Evolutionary conservation across 2,329 filamentous ascomycete species (phyloP).

Genomic region (Fusarium sp.): DNA sequence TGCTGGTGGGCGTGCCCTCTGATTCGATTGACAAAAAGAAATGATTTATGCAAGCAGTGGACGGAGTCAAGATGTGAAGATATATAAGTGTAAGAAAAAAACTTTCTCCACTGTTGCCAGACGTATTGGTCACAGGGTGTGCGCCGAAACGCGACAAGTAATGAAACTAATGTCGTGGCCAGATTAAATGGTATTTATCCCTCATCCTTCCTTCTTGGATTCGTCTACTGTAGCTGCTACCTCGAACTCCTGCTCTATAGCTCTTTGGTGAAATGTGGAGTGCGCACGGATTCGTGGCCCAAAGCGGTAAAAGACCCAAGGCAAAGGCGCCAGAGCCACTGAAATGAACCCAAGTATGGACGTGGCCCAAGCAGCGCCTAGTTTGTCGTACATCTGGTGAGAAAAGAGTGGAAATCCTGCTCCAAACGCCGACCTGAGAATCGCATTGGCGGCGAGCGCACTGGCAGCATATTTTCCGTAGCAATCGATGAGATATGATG

Average conservation of each 20-base stretch:
- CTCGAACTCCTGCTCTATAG: neutral
- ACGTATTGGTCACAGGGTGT: too few relatives aligned
- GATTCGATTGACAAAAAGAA: too few relatives aligned
- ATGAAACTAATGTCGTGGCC: too few relatives aligned
- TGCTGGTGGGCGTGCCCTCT: too few relatives aligned
- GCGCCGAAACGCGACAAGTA: too few relatives aligned
- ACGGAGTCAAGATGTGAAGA: too few relatives aligned
- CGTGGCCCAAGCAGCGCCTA: neutral
- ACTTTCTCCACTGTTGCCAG: too few relatives aligned
- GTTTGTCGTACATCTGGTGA: neutral
- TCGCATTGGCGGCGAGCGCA: constrained; percentile 1
- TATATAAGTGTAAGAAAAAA: too few relatives aligned
- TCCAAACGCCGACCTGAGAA: constrained; percentile 14
- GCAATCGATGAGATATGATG: constrained; percentile 17
- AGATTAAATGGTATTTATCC: too few relatives aligned
- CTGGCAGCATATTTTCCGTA: constrained; percentile 21
- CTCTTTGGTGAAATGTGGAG: neutral
- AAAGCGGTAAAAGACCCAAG: neutral
- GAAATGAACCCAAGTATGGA: neutral
- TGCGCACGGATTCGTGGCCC: neutral
- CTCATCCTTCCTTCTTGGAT: neutral
- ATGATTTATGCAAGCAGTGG: too few relatives aligned
- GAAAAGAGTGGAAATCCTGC: constrained; percentile 20
- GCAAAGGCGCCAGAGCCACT: neutral
- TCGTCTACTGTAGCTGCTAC: neutral